phyloP scores from a whole-genome alignment of 2,329 filamentous ascomycete species.

The Epichloe festucae region DNA sequence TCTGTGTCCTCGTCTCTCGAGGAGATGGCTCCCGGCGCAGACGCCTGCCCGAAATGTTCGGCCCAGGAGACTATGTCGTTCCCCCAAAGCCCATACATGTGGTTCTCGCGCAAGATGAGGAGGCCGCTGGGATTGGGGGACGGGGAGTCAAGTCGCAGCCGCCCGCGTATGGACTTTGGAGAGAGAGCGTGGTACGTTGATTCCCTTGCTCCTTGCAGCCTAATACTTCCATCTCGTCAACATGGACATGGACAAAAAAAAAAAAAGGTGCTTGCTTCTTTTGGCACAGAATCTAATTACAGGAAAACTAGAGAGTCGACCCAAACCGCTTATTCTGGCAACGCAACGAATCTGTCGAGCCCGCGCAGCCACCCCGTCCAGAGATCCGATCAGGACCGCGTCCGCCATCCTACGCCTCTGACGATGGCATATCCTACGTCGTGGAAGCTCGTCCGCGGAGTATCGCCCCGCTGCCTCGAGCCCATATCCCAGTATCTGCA shows the following conservation, averaged over 20 bases:
- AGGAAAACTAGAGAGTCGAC: slow-evolving; percentile 48
- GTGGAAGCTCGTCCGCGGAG: slow-evolving; percentile 52
- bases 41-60: slow-evolving; percentile 30
- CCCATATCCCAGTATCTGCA: not conserved
- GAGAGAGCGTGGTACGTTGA: slow-evolving; percentile 63
- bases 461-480: slow-evolving; percentile 35
- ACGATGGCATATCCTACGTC: slow-evolving; percentile 62
- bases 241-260: not conserved
- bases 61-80: slow-evolving; percentile 52
- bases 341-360: slow-evolving; percentile 36
- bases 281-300: not conserved
- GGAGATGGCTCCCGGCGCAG: slow-evolving; percentile 21
- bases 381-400: slow-evolving; percentile 26
- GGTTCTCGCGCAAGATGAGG: slow-evolving; percentile 61
- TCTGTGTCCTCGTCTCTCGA: slow-evolving; percentile 52
- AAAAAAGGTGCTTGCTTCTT: not conserved
- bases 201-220: not conserved
- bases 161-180: slow-evolving; percentile 77
- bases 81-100: slow-evolving; percentile 66
- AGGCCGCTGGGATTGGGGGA: slow-evolving; percentile 45
- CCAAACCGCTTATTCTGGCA: slow-evolving; percentile 75
- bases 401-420: slow-evolving; percentile 64
- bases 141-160: slow-evolving; percentile 49
- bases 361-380: slow-evolving; percentile 8
- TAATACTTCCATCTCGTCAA: too few species aligned